These are phyloP conservation scores for button mushroom (Agaricus bisporus) DNA, from an alignment of 768 basidiomycete genomes.

Conservation along the genomic window DNA sequence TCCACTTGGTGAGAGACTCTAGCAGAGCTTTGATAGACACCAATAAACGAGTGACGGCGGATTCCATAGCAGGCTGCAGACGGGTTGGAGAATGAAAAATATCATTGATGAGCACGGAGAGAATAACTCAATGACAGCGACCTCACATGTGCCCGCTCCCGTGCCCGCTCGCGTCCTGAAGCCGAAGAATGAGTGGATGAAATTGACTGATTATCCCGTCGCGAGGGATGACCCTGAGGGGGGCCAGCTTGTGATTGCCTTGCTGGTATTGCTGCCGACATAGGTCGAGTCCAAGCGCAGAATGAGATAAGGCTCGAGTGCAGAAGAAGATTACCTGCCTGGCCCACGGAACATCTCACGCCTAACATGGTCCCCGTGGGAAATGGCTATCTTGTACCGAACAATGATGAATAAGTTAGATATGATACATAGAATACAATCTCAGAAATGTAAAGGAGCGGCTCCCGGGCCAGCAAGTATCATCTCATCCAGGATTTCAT, in stretches of 20 bases:
- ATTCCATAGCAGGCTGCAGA: constrained; percentile 73
- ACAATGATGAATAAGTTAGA: neutral
- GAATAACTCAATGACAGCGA: constrained; percentile 2
- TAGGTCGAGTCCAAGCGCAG: constrained; percentile 1
- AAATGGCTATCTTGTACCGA: neutral
- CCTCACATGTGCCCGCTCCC: constrained; percentile 32
- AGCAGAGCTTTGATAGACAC: constrained; percentile 95
- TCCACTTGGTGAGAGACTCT: constrained; percentile 85
- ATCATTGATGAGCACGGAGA: constrained; percentile 8
- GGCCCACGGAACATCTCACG: neutral
- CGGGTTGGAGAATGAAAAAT: neutral
- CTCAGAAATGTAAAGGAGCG: neutral
- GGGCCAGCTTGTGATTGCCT: constrained; percentile 21
- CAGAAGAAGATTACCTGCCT: neutral
- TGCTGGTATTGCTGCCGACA: constrained; percentile 18
- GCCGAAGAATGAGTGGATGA: constrained; percentile 32
- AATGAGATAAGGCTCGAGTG: neutral
- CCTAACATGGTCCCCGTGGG: constrained; percentile 1
- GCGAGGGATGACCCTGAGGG: constrained; percentile 34
- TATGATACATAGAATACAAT: constrained; percentile 1
- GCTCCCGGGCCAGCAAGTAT: constrained; percentile 33
- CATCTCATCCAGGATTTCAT: constrained; percentile 60
- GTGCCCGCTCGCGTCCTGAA: constrained; percentile 33
- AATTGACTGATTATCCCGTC: constrained; percentile 48
- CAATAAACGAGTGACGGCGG: constrained; percentile 85